Conservation (phyloP, 2,329 filamentous ascomycete species). For the Colletotrichum coccodes region DNA sequence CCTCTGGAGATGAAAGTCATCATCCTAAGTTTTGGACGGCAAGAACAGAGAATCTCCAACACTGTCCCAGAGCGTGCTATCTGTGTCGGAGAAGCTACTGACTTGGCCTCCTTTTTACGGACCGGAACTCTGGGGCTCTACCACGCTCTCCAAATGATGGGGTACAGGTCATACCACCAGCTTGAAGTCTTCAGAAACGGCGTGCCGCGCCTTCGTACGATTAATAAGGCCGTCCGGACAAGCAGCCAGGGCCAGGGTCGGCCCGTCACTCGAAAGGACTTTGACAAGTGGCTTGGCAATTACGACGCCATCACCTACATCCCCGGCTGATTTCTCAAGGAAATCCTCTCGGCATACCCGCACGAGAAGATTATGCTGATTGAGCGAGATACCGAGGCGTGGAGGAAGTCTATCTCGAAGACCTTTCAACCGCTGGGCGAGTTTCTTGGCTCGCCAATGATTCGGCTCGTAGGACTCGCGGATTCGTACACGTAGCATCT, state of each 20-base stretch:
- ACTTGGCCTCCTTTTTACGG: conserved; percentile 32
- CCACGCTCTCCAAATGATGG: conserved; percentile 44
- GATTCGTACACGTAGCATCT: conserved; percentile 20
- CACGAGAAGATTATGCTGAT: conserved; percentile 48
- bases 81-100: neutral
- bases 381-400: conserved; percentile 45
- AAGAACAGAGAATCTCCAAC: neutral
- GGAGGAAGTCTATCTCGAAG: conserved; percentile 42
- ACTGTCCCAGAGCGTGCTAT: neutral
- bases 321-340: conserved; percentile 41
- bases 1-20: conserved; percentile 46
- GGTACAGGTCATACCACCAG: conserved; percentile 49
- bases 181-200: conserved; percentile 40
- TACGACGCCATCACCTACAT: conserved; percentile 41
- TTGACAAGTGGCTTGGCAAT: conserved; percentile 51
- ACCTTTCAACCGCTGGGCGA: conserved; percentile 32
- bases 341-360: conserved; percentile 43
- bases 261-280: conserved; percentile 46
- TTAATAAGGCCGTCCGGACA: conserved; percentile 43
- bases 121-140: conserved; percentile 49
- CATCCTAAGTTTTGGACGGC: conserved; percentile 50
- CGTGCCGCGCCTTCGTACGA: conserved; percentile 37
- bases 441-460: neutral
- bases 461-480: neutral
- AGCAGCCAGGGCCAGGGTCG: conserved; percentile 40